Conservation (phyloP, 345 rosid species). For the Linum lewisii region DNA sequence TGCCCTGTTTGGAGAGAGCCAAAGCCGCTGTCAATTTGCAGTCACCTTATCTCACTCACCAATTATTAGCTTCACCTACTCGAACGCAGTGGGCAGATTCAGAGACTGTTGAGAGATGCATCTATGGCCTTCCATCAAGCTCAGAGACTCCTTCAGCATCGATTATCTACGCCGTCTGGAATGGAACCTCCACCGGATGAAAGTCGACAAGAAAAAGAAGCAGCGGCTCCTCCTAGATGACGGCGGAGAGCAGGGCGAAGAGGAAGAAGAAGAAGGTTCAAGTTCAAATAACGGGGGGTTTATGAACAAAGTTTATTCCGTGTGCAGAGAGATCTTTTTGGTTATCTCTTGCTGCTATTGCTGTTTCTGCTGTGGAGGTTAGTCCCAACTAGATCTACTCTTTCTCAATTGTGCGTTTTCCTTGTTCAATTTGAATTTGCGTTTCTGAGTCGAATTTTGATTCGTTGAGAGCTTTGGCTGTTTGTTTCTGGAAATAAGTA, state of each 20-base stretch:
- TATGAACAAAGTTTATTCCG: conserved; percentile 8
- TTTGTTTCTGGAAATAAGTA: too few species aligned
- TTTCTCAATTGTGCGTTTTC: background rate
- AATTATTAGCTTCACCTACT: too few species aligned
- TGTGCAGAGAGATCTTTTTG: conserved; percentile 28
- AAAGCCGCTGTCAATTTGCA: too few species aligned
- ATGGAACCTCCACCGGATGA: conserved; percentile 50
- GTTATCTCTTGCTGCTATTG: conserved; percentile 44
- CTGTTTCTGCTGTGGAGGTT: conserved; percentile 57
- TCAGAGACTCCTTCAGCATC: conserved; percentile 58
- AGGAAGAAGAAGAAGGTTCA: conserved; percentile 7
- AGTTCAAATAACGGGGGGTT: background rate
- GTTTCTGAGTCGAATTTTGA: too few species aligned
- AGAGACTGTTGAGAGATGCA: conserved; percentile 30
- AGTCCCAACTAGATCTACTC: background rate
- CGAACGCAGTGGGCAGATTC: background rate
- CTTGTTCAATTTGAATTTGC: background rate
- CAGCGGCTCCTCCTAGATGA: conserved; percentile 34
- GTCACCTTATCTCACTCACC: too few species aligned
- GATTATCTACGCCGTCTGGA: conserved; percentile 35
- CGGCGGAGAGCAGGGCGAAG: background rate
- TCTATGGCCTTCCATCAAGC: conserved; percentile 52
- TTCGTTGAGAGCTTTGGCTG: too few species aligned
- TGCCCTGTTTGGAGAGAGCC: too few species aligned
- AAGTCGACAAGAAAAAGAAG: conserved; percentile 26